Evolutionary conservation across 2,329 filamentous ascomycete species (phyloP).

Genomic region (Albophoma yamanashiensis): DNA sequence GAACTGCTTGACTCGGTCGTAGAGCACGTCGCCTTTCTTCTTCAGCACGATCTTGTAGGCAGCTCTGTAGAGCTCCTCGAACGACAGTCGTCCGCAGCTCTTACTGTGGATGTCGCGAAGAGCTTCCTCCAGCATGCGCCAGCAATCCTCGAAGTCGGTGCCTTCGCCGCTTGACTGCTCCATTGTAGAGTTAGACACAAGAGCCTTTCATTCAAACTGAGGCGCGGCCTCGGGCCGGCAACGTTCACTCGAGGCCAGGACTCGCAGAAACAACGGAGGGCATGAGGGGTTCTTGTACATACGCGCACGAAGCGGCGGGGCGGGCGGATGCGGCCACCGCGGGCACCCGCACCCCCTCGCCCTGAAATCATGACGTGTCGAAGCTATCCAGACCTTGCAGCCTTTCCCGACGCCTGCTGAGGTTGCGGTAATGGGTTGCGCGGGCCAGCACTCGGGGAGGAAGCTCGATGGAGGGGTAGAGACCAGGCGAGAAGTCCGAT

Average conservation of each 20-base stretch:
- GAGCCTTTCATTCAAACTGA: background rate
- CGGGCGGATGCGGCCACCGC: slow-evolving; percentile 29
- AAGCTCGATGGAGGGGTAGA: background rate
- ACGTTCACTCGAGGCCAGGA: background rate
- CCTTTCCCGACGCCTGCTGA: background rate
- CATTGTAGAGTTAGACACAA: slow-evolving; percentile 10
- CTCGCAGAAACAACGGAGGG: background rate
- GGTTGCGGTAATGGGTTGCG: background rate
- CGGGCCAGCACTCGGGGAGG: background rate
- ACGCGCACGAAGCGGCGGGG: slow-evolving; percentile 31
- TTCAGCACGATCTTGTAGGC: slow-evolving; percentile 89
- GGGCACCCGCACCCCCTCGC: slow-evolving; percentile 30
- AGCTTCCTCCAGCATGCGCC: slow-evolving; percentile 66
- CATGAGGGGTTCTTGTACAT: slow-evolving; percentile 13
- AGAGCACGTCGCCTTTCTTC: slow-evolving; percentile 74
- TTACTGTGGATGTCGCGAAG: slow-evolving; percentile 84
- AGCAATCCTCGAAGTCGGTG: slow-evolving; percentile 77
- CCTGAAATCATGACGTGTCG: slow-evolving; percentile 33
- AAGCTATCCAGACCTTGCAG: background rate
- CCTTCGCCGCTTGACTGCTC: slow-evolving; percentile 34
- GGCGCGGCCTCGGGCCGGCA: background rate
- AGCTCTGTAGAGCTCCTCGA: slow-evolving; percentile 89
- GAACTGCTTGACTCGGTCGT: slow-evolving; percentile 68
- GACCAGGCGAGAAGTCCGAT: background rate
- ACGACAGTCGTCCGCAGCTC: slow-evolving; percentile 81